A percentile compares a stretch with the other conserved stretches of the same genome.
phyloP scores from a whole-genome alignment of 2,329 filamentous ascomycete genomes.

The Mycogone perniciosa region DNA sequence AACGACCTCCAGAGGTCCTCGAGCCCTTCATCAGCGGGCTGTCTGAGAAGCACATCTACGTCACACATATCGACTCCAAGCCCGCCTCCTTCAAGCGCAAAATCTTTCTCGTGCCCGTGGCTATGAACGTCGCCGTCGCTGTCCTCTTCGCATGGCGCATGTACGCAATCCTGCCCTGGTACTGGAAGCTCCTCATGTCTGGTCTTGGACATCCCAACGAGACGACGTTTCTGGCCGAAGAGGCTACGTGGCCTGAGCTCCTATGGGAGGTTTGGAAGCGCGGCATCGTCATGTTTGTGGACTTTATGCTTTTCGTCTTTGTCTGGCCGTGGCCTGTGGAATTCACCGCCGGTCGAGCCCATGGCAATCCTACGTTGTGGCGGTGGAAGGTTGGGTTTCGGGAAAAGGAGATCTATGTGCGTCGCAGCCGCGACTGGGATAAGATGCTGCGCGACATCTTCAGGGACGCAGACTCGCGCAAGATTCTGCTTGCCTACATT shows the following conservation, averaged over 20 bases:
- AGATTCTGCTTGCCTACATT: conserved; percentile 56
- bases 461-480: conserved; percentile 44
- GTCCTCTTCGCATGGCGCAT: conserved; percentile 61
- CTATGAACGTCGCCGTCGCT: conserved; percentile 66
- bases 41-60: conserved; percentile 66
- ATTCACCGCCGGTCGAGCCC: conserved; percentile 56
- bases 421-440: conserved; percentile 70
- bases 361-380: conserved; percentile 64
- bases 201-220: conserved; percentile 61
- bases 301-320: conserved; percentile 63
- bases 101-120: conserved; percentile 72
- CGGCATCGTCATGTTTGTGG: conserved; percentile 61
- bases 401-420: conserved; percentile 73
- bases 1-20: conserved; percentile 55
- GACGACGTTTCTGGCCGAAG: conserved; percentile 55
- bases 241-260: conserved; percentile 52
- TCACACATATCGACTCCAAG: conserved; percentile 74
- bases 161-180: conserved; percentile 64
- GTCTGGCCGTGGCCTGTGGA: conserved; percentile 68
- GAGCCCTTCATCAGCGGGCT: conserved; percentile 61
- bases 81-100: conserved; percentile 67
- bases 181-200: conserved; percentile 59
- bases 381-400: conserved; percentile 68
- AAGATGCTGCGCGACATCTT: conserved; percentile 49
- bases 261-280: conserved; percentile 52